Evolutionary conservation across 306 rosid species (phyloP), one percentile per base, ranked within the genome.

Genomic region (Delonix regia): DNA sequence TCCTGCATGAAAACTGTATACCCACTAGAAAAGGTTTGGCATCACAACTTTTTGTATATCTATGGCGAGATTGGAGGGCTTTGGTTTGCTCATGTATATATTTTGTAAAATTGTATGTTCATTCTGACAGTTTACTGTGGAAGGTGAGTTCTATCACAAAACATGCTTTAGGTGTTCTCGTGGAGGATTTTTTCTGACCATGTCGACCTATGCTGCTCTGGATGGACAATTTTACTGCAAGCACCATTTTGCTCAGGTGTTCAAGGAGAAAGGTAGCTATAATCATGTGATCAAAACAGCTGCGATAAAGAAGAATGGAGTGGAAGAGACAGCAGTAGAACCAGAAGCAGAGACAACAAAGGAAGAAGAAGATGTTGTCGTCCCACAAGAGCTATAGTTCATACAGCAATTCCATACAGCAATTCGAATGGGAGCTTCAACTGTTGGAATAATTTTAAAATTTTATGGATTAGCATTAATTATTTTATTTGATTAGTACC

Each of bases 201-300:
- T 87, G 16, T 91, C 97, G 42, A 74, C 88, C 59, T 91, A 87
- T 83, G 93, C 97, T 63, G 93, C 97, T 52, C 71, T 91, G 73
- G 90, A 89, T 75, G 94, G 97, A 70, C 81, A 21, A 44, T 84
- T 91, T 3, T 91, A 89, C 78, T 91, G 97, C 94, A 91, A 89
- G 74, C 97, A 79, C 6, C 97, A 91, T 82, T 91, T 91, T 83
- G 74, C 97, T 22, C 97, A 91, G 73, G 24, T 91, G 81, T 91
- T 87, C 87, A 91, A 86, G 88, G 94, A 88, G 80, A 91, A 89
- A 84, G 97, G 97, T 16, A 87, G 94, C 84, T 91, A 91, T 52
- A 91, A 69, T 44, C 86, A 89, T 82, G 89, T 89, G 51, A 75
- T 74, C 74, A 78, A 87, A 78, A 73, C 85, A 34, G 85, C 97